Evolutionary conservation across 331 rosid genomes (phyloP).

Genomic region (Phaseolus coccineus): DNA sequence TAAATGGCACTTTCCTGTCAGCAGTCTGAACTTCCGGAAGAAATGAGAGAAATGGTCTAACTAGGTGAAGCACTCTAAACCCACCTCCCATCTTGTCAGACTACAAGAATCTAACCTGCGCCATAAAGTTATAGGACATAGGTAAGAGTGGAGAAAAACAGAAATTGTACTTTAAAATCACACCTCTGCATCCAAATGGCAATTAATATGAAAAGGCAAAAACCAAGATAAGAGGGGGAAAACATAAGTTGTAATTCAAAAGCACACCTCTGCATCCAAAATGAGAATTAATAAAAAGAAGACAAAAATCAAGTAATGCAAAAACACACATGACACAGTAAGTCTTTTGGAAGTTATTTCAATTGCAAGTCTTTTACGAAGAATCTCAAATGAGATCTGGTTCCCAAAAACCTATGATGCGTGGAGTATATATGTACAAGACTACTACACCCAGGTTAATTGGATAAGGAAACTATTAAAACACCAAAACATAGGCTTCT

Average conservation of each 20-base stretch:
- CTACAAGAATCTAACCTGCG: conserved; percentile 51
- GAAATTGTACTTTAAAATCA: background rate
- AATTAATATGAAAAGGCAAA: background rate
- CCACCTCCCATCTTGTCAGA: conserved; percentile 72
- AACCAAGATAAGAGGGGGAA: too few species aligned
- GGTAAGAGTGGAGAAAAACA: background rate
- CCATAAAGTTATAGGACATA: background rate
- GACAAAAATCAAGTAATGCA: background rate
- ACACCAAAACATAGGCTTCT: background rate
- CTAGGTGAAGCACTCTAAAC: conserved; percentile 77
- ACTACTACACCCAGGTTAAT: background rate
- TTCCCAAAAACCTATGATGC: background rate
- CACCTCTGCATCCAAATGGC: background rate
- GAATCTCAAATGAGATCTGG: background rate
- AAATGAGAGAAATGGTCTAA: conserved; percentile 77
- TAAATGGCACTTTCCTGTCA: conserved; percentile 66
- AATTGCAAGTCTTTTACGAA: background rate
- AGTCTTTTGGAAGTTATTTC: background rate
- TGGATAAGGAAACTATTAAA: background rate
- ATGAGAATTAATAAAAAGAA: background rate
- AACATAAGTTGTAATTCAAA: background rate
- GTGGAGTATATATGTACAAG: background rate
- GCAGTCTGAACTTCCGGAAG: conserved; percentile 82
- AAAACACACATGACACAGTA: background rate
- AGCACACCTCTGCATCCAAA: background rate